Evolutionary conservation across 495 filamentous ascomycete species (phyloP).

Genomic region (Aspergillus taichungensis): DNA sequence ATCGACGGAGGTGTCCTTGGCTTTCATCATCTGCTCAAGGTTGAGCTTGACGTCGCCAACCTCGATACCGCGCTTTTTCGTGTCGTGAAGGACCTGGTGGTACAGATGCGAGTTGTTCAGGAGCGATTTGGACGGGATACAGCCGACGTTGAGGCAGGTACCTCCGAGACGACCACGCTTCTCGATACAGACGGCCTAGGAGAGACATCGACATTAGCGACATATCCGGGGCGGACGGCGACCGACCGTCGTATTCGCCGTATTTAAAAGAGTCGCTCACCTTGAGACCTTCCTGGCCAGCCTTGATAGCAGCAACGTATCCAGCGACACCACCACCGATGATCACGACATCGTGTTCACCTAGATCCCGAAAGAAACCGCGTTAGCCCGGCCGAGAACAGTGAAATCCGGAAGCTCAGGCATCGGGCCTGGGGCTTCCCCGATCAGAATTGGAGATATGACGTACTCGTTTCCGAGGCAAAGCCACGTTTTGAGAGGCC

Average conservation of each 20-base stretch:
- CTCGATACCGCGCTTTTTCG: slow-evolving; percentile 92
- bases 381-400: slow-evolving; percentile 12
- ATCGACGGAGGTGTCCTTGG: slow-evolving; percentile 84
- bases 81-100: slow-evolving; percentile 95
- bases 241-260: background rate
- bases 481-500: slow-evolving; percentile 60
- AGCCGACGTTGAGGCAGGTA: slow-evolving; percentile 98
- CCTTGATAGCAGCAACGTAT: slow-evolving; percentile 99
- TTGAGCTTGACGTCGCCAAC: slow-evolving; percentile 96
- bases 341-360: slow-evolving; percentile 86
- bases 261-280: slow-evolving; percentile 34
- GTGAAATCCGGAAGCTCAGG: slow-evolving; percentile 9
- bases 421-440: background rate
- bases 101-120: slow-evolving; percentile 99
- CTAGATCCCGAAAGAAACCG: slow-evolving; percentile 35
- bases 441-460: background rate
- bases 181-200: slow-evolving; percentile 91
- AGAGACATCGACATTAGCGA: slow-evolving; percentile 4
- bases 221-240: slow-evolving; percentile 1
- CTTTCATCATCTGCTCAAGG: slow-evolving; percentile 91
- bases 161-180: slow-evolving; percentile 93
- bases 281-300: slow-evolving; percentile 95
- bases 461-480: slow-evolving; percentile 71
- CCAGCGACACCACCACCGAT: slow-evolving; percentile 96
- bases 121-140: slow-evolving; percentile 97